These are phyloP conservation scores for Auxenochlorella pyrenoidosa DNA, from an alignment of 139 green algal genomes.

Conservation along the genomic window DNA sequence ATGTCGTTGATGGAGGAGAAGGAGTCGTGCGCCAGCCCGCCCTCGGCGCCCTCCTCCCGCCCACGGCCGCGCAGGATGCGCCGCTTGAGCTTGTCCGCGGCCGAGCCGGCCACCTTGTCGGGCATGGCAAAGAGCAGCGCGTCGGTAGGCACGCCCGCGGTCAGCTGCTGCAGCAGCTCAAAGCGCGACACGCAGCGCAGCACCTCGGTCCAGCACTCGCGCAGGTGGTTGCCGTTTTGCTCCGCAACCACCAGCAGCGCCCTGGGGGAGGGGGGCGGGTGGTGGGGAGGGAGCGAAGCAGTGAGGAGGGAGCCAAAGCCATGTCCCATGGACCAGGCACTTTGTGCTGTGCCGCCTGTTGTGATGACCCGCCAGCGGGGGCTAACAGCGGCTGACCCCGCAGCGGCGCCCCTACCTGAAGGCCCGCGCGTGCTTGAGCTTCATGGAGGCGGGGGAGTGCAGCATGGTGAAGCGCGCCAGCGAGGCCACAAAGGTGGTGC, in stretches of 20 bases:
- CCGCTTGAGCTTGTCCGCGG: constrained; percentile 39
- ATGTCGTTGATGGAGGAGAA: constrained; percentile 54
- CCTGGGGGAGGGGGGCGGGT: constrained; percentile 32
- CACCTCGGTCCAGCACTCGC: constrained; percentile 88
- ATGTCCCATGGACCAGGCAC: too few species aligned
- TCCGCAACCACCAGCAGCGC: constrained; percentile 80
- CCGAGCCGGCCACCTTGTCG: constrained; percentile 8
- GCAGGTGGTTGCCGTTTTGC: constrained; percentile 79
- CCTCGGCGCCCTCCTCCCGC: background rate
- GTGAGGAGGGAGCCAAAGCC: too few species aligned
- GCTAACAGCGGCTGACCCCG: background rate
- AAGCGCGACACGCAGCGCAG: constrained; percentile 93
- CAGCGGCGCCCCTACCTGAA: constrained; percentile 48
- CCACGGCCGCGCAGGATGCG: constrained; percentile 27
- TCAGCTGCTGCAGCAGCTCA: constrained; percentile 92
- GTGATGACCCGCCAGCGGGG: background rate
- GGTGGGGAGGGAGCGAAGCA: too few species aligned
- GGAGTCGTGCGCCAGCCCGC: constrained; percentile 7
- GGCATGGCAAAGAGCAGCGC: constrained; percentile 80
- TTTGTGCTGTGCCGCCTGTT: too few species aligned
- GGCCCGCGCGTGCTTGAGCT: constrained; percentile 89
- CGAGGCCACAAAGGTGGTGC: constrained; percentile 86
- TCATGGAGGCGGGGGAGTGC: constrained; percentile 76
- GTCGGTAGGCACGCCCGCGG: constrained; percentile 86
- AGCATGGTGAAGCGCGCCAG: constrained; percentile 69